Conservation (phyloP, 768 basidiomycete species). For the Lentinula lateritia region DNA sequence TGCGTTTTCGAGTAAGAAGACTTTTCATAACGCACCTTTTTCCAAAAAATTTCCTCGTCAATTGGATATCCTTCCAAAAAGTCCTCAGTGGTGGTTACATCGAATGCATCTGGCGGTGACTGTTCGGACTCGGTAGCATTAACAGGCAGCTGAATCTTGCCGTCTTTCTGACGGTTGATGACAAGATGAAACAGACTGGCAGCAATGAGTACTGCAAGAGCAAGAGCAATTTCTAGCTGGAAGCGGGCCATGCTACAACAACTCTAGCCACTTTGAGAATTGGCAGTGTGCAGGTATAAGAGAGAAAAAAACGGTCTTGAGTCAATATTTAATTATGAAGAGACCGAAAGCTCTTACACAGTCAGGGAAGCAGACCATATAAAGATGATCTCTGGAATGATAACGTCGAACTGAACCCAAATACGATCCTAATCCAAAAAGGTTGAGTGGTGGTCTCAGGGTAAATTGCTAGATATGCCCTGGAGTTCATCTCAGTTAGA, state of each 20-base stretch:
- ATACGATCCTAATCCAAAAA: too few relatives aligned
- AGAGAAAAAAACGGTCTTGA: neutral
- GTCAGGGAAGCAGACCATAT: too few relatives aligned
- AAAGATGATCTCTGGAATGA: too few relatives aligned
- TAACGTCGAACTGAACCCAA: too few relatives aligned
- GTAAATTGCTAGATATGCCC: too few relatives aligned
- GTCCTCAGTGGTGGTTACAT: conserved; percentile 71
- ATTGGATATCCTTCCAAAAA: conserved; percentile 61
- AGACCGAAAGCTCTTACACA: neutral
- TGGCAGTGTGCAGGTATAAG: neutral
- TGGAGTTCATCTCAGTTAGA: too few relatives aligned
- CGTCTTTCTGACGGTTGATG: conserved; percentile 30
- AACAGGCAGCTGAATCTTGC: conserved; percentile 47
- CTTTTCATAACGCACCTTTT: conserved; percentile 30
- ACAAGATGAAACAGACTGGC: conserved; percentile 29
- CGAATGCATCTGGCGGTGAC: conserved; percentile 51
- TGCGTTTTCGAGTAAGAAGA: neutral
- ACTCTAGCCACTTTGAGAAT: neutral
- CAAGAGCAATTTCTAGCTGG: conserved; percentile 34
- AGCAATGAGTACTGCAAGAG: conserved; percentile 24
- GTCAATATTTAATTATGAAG: neutral
- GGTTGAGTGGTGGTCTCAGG: too few relatives aligned
- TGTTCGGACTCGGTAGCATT: conserved; percentile 19
- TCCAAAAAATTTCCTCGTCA: conserved; percentile 56
- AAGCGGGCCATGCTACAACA: conserved; percentile 28